phyloP scores from a whole-genome alignment of 1,284 basidiomycete species.

The Mycena sp. region DNA sequence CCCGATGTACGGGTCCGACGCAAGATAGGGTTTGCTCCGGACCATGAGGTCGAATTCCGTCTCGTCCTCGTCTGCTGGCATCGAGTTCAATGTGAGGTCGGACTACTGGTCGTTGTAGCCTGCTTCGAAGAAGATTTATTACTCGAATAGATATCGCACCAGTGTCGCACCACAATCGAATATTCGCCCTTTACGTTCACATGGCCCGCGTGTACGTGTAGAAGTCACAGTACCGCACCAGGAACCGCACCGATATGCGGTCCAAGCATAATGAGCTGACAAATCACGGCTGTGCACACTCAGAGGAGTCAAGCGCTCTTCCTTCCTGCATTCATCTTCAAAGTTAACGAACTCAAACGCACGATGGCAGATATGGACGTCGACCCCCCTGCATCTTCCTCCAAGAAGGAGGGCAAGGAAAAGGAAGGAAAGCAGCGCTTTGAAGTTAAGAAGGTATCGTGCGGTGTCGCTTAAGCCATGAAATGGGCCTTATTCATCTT shows the following conservation, averaged over 20 bases:
- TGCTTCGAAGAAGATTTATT: too few relatives aligned
- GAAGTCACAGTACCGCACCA: too few relatives aligned
- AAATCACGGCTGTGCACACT: background rate
- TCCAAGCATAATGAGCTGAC: background rate
- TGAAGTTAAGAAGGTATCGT: constrained; percentile 92
- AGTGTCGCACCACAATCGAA: too few relatives aligned
- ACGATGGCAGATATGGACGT: constrained; percentile 86
- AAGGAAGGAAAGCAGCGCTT: constrained; percentile 82
- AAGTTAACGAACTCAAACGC: background rate
- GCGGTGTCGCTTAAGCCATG: background rate
- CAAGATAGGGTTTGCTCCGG: background rate
- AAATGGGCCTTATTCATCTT: constrained; percentile 13
- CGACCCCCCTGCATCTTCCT: constrained; percentile 59
- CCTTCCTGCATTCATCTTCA: background rate
- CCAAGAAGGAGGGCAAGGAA: constrained; percentile 63
- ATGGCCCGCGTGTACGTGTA: too few relatives aligned
- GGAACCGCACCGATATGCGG: too few relatives aligned
- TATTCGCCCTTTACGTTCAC: too few relatives aligned
- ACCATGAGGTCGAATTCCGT: background rate
- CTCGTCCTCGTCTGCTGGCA: too few relatives aligned
- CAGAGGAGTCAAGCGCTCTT: too few relatives aligned
- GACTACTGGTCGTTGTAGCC: too few relatives aligned
- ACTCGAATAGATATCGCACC: too few relatives aligned
- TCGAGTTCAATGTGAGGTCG: too few relatives aligned
- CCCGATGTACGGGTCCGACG: background rate